Evolutionary conservation across 78 protist genomes (phyloP), one percentile per base, ranked within the genome.

Genomic region (Dictyostelium brefeldianum): DNA sequence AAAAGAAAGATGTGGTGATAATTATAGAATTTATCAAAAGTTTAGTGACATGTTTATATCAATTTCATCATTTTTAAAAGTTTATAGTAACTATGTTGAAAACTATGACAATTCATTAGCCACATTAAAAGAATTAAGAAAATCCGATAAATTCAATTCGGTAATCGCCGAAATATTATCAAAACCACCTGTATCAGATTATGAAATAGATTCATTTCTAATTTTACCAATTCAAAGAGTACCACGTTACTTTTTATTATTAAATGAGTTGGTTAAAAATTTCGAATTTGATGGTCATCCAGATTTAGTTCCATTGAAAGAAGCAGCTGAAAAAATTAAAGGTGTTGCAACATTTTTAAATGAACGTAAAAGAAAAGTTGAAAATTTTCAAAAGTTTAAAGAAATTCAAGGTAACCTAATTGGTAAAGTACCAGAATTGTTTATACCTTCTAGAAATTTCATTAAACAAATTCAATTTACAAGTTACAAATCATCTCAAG

Each of bases 161-260:
- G 29, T 74, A 14, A 57, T 90, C 5, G 6, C 46, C 2, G 89
- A 90, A n/a, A 46, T 43, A 25, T 9, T 36, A 12, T 10, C 11
- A 8, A 18, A 29, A 5, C 92, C 92, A 12, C 81, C 87, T 2
- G 75, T 29, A 27, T 22, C 65, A 7, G 15, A 51, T 10, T 81
- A 48, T 47, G 94, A 81, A 7, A 8, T 95, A 5, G 22, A 62
- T 25, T n/a, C 65, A 46, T 80, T 95, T 17, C n/a, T 95, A 53
- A 95, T 95, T 59, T 67, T 79, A 77, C 96, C 96, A 31, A 71
- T 95, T 22, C 96, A 95, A 59, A 17, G 95, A n/a, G 84, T 95
- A 64, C 96, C 95, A 31, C 43, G 94, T 17, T 95, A 89, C 75
- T 80, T 22, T 46, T 57, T 90, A 11, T 50, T 90, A 14, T 56